These are phyloP conservation scores for Massospora cicadina DNA, from an alignment of 371 early-diverging fungal genomes.

Conservation along the genomic window DNA sequence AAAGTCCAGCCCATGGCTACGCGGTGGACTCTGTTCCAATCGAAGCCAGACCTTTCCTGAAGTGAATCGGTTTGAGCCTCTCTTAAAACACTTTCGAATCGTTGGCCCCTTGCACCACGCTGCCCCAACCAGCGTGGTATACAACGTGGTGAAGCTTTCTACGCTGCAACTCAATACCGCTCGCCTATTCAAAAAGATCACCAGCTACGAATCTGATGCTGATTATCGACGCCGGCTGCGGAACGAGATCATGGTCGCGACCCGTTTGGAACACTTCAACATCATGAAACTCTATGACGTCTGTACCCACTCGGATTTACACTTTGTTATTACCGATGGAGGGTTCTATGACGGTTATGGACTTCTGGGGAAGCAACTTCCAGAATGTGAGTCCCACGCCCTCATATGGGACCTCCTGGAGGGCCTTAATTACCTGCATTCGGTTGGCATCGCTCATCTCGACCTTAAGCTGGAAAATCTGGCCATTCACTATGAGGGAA, in stretches of 20 bases:
- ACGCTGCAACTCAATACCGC: neutral
- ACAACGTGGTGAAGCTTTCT: neutral
- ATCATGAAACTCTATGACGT: neutral
- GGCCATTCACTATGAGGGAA: neutral
- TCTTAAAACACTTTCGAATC: neutral
- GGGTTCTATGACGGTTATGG: neutral
- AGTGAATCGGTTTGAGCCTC: neutral
- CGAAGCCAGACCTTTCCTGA: neutral
- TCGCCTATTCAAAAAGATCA: neutral
- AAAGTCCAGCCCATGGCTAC: neutral
- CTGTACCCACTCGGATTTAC: neutral
- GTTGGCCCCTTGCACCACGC: neutral
- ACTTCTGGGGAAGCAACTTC: neutral
- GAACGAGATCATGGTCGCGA: neutral
- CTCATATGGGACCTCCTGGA: neutral
- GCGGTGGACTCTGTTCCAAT: neutral
- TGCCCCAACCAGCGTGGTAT: neutral
- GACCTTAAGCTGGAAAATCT: neutral
- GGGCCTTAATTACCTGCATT: neutral
- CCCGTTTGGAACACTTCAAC: neutral
- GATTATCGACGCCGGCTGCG: neutral
- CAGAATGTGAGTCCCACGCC: neutral
- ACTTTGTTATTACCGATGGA: neutral
- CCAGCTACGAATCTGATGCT: neutral
- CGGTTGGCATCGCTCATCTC: neutral